Conservation (phyloP, 192 early-diverging fungal genomes). For the Tieghemiomyces parasiticus region DNA sequence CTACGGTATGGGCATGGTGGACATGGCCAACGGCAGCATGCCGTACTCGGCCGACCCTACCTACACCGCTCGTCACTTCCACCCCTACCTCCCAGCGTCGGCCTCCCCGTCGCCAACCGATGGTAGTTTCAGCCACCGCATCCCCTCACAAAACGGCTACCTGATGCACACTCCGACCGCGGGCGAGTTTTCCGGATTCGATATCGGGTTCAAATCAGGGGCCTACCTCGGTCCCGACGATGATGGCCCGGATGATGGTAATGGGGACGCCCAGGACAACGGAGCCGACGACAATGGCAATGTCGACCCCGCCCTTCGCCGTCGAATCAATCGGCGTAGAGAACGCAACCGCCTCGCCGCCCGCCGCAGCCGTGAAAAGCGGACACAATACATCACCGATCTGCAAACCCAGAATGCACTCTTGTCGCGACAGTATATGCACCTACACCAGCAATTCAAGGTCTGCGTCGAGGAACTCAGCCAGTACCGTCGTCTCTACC, state of each 20-base stretch:
- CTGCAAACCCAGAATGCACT: constrained; percentile 1
- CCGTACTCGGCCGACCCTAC: background rate
- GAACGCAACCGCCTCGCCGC: constrained; percentile 10
- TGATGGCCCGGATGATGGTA: no score
- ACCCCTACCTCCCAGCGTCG: background rate
- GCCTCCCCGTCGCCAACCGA: background rate
- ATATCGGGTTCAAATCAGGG: no score
- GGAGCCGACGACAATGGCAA: background rate
- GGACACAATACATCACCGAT: constrained; percentile 5
- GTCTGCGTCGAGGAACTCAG: background rate
- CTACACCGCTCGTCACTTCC: background rate
- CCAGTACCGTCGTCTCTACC: constrained; percentile 1
- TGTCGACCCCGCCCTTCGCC: background rate
- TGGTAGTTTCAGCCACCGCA: background rate
- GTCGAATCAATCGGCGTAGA: constrained; percentile 6
- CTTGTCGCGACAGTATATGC: background rate
- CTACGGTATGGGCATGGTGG: background rate
- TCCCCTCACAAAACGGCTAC: background rate
- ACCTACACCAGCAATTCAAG: background rate
- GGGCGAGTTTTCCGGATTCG: no score
- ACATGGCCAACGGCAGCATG: background rate
- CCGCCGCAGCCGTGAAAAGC: constrained; percentile 10
- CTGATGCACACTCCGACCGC: no score
- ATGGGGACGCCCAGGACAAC: background rate
- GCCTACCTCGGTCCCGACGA: no score